Evolutionary conservation across 2,329 filamentous ascomycete genomes (phyloP).

Genomic region (Chlorencoelia australis): DNA sequence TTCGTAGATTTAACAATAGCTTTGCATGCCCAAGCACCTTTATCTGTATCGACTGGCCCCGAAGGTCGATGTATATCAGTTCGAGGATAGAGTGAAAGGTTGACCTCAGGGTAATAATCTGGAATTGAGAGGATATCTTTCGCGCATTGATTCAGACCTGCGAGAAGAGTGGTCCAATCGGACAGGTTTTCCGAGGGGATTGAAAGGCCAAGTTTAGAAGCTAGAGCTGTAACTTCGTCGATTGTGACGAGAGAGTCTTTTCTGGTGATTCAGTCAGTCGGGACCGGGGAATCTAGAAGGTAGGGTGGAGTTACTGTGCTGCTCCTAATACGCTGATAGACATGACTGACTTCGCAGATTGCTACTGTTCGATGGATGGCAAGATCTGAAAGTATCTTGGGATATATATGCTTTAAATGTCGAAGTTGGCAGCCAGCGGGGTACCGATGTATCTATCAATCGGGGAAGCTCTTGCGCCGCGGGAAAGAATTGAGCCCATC

Average conservation of each 20-base stretch:
- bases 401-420: too few relatives aligned
- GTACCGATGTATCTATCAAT: too few relatives aligned
- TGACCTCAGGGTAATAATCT: constrained; percentile 16
- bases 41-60: constrained; percentile 11
- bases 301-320: constrained; percentile 8
- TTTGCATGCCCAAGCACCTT: constrained; percentile 30
- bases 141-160: constrained; percentile 17
- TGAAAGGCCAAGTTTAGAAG: constrained; percentile 7
- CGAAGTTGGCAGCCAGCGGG: too few relatives aligned
- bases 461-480: too few relatives aligned
- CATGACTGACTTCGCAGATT: too few relatives aligned
- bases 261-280: constrained; percentile 1
- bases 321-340: constrained; percentile 13
- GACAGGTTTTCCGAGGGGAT: constrained; percentile 11
- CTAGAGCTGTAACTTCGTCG: constrained; percentile 12
- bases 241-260: constrained; percentile 16
- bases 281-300: not conserved
- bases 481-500: too few relatives aligned
- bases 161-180: constrained; percentile 15
- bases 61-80: constrained; percentile 15
- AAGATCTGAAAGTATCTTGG: too few relatives aligned
- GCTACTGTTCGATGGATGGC: too few relatives aligned
- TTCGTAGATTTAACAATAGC: constrained; percentile 34
- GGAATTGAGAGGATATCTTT: constrained; percentile 15
- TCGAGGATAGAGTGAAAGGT: constrained; percentile 17